These are phyloP conservation scores for Didymella lethalis DNA, from an alignment of 2,329 filamentous ascomycete species.

Conservation along the genomic window DNA sequence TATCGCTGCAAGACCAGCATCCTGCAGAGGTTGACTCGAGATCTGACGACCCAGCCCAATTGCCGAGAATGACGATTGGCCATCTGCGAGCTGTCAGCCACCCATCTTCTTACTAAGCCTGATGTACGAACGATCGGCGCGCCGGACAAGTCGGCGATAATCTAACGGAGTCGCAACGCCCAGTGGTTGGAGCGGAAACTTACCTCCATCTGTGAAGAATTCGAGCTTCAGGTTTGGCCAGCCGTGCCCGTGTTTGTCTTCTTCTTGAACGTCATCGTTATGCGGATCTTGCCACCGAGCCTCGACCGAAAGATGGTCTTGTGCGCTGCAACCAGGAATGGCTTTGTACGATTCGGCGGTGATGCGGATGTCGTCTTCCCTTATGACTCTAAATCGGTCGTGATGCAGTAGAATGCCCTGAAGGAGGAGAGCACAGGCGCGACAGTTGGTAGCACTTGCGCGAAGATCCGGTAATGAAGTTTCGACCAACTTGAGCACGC, in stretches of 20 bases:
- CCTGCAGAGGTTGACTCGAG: constrained; percentile 40
- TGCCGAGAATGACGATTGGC: constrained; percentile 46
- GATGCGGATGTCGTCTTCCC: constrained; percentile 37
- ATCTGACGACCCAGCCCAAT: constrained; percentile 46
- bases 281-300: constrained; percentile 40
- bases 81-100: constrained; percentile 37
- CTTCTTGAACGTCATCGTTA: constrained; percentile 26
- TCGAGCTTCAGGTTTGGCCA: constrained; percentile 49
- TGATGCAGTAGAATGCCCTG: constrained; percentile 47
- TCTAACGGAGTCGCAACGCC: background rate
- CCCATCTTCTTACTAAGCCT: constrained; percentile 16
- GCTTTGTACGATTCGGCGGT: constrained; percentile 41
- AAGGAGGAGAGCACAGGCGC: constrained; percentile 45
- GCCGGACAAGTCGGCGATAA: constrained; percentile 10
- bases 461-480: constrained; percentile 42
- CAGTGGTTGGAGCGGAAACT: constrained; percentile 12
- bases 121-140: constrained; percentile 15
- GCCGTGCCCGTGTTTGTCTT: constrained; percentile 33
- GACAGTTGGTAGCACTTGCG: constrained; percentile 40
- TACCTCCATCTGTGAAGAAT: constrained; percentile 49
- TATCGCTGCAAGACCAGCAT: constrained; percentile 36
- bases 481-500: constrained; percentile 36
- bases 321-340: constrained; percentile 23
- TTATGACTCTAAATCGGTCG: constrained; percentile 36
- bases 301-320: constrained; percentile 48